Evolutionary conservation across 768 basidiomycete species (phyloP), one percentile per base, ranked within the genome.

Genomic region (Nidularia sp.): DNA sequence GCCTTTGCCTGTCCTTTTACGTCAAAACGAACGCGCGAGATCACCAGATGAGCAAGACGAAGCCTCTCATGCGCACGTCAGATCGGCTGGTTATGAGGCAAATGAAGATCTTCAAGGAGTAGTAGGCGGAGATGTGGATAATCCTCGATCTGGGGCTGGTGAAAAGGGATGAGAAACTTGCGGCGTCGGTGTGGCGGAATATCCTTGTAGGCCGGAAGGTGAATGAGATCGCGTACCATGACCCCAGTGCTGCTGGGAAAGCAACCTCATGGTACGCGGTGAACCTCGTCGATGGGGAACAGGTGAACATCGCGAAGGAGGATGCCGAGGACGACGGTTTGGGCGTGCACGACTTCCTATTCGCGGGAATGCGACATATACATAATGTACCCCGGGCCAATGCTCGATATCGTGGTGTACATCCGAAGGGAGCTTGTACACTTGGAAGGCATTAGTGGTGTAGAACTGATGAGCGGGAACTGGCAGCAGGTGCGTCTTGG

Each of bases 81-180:
- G 91, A 95, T 61, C 68, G 84, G 2, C 77, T 93, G 35, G 85
- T 98, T 41, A 83, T 83, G 44, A 82, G 84, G 44, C 93, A 96
- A 67, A 88, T 98, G 90, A 89, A 88, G 65, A 88, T 91, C 48
- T 84, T 95, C 74, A 87, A 87, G 56, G 90, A 96, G 65, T 93
- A 96, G 63, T 94, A 90, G 88, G 79, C 84, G 4, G 95, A 95
- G 1, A 73, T 93, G 57, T 81, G 83, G 13, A 74, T 94, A 57
- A 78, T 86, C 2, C 79, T 93, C 60, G 93, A 97, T 65, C 69
- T 94, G 10, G 88, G 81, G 1, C 76, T 95, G 33, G 78, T 86
- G 4, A 77, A 74, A 45, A 83, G 85, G 22, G 95, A 98, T 64
- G 75, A 81, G 54, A 89, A 94, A 57, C 75, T 98, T 68, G 92